Percentiles rank a stretch among this genome's conserved stretches.
Conservation (phyloP, 2,329 filamentous ascomycete species). For the Didymella glomerata region DNA sequence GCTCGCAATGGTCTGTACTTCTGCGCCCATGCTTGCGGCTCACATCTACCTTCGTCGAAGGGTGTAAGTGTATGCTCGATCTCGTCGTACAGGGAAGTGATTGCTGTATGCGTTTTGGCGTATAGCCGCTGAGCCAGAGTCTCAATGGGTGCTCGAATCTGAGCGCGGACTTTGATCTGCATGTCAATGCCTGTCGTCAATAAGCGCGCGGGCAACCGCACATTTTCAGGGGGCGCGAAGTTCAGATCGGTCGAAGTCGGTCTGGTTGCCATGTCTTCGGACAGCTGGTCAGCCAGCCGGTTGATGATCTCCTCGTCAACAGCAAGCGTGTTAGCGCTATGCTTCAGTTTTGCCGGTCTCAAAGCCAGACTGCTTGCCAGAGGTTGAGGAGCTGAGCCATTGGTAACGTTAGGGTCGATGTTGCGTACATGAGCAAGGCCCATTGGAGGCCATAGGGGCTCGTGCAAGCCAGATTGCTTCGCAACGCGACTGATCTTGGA, state of each 20-base stretch:
- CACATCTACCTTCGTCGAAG: constrained; percentile 81
- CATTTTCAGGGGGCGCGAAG: constrained; percentile 33
- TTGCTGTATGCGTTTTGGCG: constrained; percentile 61
- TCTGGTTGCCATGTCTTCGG: constrained; percentile 6
- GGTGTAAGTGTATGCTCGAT: constrained; percentile 73
- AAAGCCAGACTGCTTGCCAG: constrained; percentile 6
- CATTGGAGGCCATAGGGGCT: constrained; percentile 76
- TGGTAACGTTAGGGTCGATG: constrained; percentile 13
- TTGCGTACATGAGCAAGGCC: constrained; percentile 60
- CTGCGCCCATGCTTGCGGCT: constrained; percentile 76
- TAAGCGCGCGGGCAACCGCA: constrained; percentile 48
- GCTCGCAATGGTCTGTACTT: constrained; percentile 82
- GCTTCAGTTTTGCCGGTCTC: constrained; percentile 51
- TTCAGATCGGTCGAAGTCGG: constrained; percentile 1
- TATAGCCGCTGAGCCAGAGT: constrained; percentile 12
- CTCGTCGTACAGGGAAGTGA: constrained; percentile 66
- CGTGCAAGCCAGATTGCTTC: constrained; percentile 71
- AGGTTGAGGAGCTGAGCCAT: neutral
- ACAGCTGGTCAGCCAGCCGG: constrained; percentile 33
- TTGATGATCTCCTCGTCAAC: constrained; percentile 39
- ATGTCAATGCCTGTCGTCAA: constrained; percentile 52
- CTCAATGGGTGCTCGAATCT: constrained; percentile 29
- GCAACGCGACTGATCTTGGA: constrained; percentile 45
- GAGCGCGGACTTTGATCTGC: constrained; percentile 47
- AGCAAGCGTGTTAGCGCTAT: constrained; percentile 40